Evolutionary conservation across 805 yeast species (phyloP).

Genomic region (Schizosaccharomyces octosporus): DNA sequence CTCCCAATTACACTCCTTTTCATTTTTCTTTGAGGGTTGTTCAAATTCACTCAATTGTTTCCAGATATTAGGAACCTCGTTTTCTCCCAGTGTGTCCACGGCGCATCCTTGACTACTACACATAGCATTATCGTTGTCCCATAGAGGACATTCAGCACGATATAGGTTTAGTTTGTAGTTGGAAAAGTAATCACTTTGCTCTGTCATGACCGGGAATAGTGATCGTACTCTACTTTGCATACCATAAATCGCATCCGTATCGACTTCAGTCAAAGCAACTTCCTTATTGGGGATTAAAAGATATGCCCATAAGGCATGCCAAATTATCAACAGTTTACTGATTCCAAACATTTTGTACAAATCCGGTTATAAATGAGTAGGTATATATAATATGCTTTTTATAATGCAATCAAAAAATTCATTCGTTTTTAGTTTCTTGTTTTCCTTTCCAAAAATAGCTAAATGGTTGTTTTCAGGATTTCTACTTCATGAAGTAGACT

Average conservation of each 20-base stretch:
- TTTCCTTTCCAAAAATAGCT: too few species aligned
- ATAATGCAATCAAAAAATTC: too few species aligned
- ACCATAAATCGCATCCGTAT: neutral
- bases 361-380: neutral
- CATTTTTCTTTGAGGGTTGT: neutral
- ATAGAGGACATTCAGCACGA: constrained; percentile 50
- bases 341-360: neutral
- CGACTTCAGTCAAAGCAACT: neutral
- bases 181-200: constrained; percentile 41
- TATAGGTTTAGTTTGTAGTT: constrained; percentile 68
- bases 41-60: constrained; percentile 11
- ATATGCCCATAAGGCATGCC: neutral
- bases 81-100: constrained; percentile 58
- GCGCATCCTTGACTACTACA: constrained; percentile 80
- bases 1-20: neutral
- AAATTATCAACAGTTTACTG: neutral
- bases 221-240: neutral
- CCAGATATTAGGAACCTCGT: constrained; percentile 45
- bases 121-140: constrained; percentile 44
- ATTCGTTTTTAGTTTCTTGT: too few species aligned
- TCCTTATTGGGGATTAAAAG: neutral
- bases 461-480: too few species aligned
- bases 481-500: too few species aligned
- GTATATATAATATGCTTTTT: too few species aligned
- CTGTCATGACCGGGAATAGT: neutral